Percentiles rank a stretch among this genome's conserved stretches.
phyloP scores from a whole-genome alignment of 805 yeast genomes.

The Candida germanica region DNA sequence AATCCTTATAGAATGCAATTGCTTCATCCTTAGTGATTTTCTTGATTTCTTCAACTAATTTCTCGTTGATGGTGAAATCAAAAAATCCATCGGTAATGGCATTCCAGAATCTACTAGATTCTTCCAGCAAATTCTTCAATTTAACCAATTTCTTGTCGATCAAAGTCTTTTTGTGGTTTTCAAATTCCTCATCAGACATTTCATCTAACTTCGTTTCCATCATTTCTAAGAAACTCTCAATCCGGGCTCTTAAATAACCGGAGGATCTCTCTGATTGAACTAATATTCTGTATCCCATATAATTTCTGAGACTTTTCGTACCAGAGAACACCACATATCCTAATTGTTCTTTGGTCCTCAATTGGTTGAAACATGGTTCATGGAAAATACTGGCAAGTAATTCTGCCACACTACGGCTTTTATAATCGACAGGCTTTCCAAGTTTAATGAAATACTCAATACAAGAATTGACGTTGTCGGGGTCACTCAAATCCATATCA shows the following conservation, averaged over 20 bases:
- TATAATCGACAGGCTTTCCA: conserved; percentile 36
- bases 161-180: conserved; percentile 66
- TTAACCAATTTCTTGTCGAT: conserved; percentile 64
- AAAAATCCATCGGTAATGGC: conserved; percentile 74
- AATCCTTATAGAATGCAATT: conserved; percentile 48
- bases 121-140: conserved; percentile 76
- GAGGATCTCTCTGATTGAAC: conserved; percentile 83
- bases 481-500: conserved; percentile 11
- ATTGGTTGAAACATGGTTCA: conserved; percentile 86
- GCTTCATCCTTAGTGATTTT: conserved; percentile 56
- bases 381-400: conserved; percentile 67
- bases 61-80: conserved; percentile 60
- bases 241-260: conserved; percentile 70
- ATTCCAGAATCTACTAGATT: conserved; percentile 60
- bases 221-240: conserved; percentile 57
- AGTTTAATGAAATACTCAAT: conserved; percentile 75
- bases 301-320: conserved; percentile 62
- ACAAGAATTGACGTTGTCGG: conserved; percentile 71
- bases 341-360: conserved; percentile 90
- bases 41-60: conserved; percentile 56
- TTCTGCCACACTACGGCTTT: conserved; percentile 50
- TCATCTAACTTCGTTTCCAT: conserved; percentile 44
- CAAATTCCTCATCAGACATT: conserved; percentile 63
- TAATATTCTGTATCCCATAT: conserved; percentile 68
- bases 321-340: conserved; percentile 94